Conservation (phyloP, 1,139 yeast genomes). For the Protomyces lactucae-debilis region DNA sequence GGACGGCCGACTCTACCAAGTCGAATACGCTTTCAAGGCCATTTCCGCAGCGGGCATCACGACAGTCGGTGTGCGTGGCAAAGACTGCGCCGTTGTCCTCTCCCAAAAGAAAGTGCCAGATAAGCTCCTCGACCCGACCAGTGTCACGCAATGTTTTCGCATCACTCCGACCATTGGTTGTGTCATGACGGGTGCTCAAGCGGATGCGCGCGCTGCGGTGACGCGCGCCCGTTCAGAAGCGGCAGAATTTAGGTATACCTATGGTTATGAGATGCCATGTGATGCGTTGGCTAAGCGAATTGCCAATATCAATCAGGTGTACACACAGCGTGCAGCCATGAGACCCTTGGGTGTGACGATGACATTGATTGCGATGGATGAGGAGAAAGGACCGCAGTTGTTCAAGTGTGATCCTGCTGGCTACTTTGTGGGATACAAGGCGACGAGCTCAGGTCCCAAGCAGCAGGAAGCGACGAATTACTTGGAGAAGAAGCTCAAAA, state of each 20-base stretch:
- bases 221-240: constrained; percentile 89
- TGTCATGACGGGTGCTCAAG: constrained; percentile 74
- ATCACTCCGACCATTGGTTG: constrained; percentile 58
- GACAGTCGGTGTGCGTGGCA: constrained; percentile 79
- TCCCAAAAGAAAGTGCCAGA: constrained; percentile 89
- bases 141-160: constrained; percentile 27
- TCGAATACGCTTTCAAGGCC: constrained; percentile 90
- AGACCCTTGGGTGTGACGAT: constrained; percentile 62
- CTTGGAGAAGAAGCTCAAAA: constrained; percentile 82
- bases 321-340: constrained; percentile 99
- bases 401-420: constrained; percentile 98
- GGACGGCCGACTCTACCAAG: constrained; percentile 95
- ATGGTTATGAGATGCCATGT: constrained; percentile 96
- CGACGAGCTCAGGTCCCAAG: constrained; percentile 93
- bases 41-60: constrained; percentile 89
- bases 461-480: constrained; percentile 92
- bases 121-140: constrained; percentile 27
- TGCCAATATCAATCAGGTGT: constrained; percentile 91
- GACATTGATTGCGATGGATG: constrained; percentile 83
- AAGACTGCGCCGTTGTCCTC: constrained; percentile 81
- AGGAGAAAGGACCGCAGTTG: constrained; percentile 81
- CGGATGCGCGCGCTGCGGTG: constrained; percentile 91
- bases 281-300: constrained; percentile 89
- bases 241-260: constrained; percentile 86
- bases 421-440: constrained; percentile 83